Percentiles rank a stretch among this genome's conserved stretches.
Conservation (phyloP, 441 rosid genomes). For the Sinapis alba region DNA sequence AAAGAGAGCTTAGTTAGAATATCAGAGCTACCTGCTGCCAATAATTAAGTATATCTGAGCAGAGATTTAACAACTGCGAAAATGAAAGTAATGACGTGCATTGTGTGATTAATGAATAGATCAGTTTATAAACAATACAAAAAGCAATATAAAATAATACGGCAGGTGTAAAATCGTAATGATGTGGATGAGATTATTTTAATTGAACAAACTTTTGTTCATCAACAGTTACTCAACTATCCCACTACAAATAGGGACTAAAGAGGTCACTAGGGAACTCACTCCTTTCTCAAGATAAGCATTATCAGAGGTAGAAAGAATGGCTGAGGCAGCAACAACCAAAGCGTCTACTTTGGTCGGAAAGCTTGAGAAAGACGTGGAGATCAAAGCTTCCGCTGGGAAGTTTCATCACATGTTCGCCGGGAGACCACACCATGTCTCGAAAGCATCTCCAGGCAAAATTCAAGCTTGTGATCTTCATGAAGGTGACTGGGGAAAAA, state of each 20-base stretch:
- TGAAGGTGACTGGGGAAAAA: background rate
- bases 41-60: background rate
- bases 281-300: conserved; percentile 14
- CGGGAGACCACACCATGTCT: background rate
- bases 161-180: background rate
- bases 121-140: background rate
- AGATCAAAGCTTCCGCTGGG: conserved; percentile 3
- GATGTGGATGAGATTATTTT: background rate
- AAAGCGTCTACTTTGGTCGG: conserved; percentile 21
- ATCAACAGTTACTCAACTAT: background rate
- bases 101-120: conserved; percentile 3
- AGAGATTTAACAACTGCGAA: background rate
- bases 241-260: conserved; percentile 13
- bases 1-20: no score
- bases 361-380: conserved; percentile 1
- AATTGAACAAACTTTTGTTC: background rate
- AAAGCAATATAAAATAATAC: background rate
- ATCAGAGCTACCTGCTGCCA: background rate
- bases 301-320: background rate
- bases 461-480: background rate
- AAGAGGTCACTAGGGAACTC: conserved; percentile 3
- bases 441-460: background rate
- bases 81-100: conserved; percentile 4
- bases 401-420: conserved; percentile 3
- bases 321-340: conserved; percentile 3